Evolutionary conservation across 805 yeast species (phyloP).

Genomic region (Tetrapisispora arboricola): DNA sequence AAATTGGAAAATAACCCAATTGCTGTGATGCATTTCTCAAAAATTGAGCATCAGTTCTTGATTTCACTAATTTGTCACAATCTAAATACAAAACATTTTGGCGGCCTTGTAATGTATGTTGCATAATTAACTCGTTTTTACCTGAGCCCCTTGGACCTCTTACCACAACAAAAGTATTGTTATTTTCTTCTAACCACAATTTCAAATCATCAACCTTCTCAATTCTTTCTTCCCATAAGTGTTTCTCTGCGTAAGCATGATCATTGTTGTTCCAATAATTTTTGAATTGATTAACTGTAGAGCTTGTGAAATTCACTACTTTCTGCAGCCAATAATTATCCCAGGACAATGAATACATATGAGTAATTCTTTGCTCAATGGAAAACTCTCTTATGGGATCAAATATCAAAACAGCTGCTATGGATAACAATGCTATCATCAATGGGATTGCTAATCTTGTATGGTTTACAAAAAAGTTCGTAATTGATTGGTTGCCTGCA

Average conservation of each 20-base stretch:
- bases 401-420: constrained; percentile 72
- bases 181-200: constrained; percentile 78
- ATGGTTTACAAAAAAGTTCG: constrained; percentile 58
- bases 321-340: constrained; percentile 32
- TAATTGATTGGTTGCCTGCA: constrained; percentile 25
- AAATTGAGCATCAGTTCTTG: constrained; percentile 64
- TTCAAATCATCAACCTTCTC: constrained; percentile 58
- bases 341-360: constrained; percentile 42
- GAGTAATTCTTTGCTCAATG: constrained; percentile 62
- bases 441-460: constrained; percentile 77
- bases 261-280: constrained; percentile 28
- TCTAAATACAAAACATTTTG: constrained; percentile 59
- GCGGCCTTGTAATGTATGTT: constrained; percentile 51
- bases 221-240: constrained; percentile 61
- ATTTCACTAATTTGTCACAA: constrained; percentile 64
- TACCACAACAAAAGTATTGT: constrained; percentile 80
- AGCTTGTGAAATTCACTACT: constrained; percentile 30
- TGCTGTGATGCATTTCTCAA: constrained; percentile 60
- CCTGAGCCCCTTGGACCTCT: constrained; percentile 97
- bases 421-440: constrained; percentile 66
- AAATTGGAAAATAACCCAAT: constrained; percentile 86
- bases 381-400: constrained; percentile 87
- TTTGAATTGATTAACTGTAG: constrained; percentile 31
- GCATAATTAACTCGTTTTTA: constrained; percentile 65
- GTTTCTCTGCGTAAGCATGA: constrained; percentile 16